phyloP scores from a whole-genome alignment of 1,284 basidiomycete species.

The Cryptococcus amylolentus region DNA sequence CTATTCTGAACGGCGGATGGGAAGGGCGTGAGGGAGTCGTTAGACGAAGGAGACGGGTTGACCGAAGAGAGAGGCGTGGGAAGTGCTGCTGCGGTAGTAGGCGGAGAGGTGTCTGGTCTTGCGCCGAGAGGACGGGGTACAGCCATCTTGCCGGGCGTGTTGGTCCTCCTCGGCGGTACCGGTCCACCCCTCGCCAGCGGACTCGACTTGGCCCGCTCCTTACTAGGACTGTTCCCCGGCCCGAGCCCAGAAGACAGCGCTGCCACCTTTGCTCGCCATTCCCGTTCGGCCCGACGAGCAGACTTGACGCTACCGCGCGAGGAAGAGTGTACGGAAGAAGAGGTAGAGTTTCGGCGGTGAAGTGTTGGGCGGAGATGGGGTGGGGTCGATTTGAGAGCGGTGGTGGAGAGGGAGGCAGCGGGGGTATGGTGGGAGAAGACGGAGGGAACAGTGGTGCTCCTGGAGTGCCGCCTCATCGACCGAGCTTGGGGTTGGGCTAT shows the following conservation, averaged over 20 bases:
- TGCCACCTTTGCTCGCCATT: constrained; percentile 37
- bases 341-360: not conserved
- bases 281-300: constrained; percentile 24
- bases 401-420: not conserved
- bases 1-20: not conserved
- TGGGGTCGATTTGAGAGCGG: not conserved
- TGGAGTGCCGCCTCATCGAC: not conserved
- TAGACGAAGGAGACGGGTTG: not conserved
- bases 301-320: constrained; percentile 15
- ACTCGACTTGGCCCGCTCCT: too few relatives aligned
- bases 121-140: too few relatives aligned
- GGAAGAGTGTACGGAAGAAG: not conserved
- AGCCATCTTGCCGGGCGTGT: too few relatives aligned
- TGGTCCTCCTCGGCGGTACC: not conserved
- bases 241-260: constrained; percentile 16
- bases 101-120: not conserved
- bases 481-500: not conserved
- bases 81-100: not conserved
- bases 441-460: not conserved
- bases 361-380: not conserved
- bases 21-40: not conserved
- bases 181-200: not conserved
- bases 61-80: not conserved
- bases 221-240: not conserved
- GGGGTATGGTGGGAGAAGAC: not conserved